phyloP scores from a whole-genome alignment of 257 asterid genomes.

The Plantago ovata region DNA sequence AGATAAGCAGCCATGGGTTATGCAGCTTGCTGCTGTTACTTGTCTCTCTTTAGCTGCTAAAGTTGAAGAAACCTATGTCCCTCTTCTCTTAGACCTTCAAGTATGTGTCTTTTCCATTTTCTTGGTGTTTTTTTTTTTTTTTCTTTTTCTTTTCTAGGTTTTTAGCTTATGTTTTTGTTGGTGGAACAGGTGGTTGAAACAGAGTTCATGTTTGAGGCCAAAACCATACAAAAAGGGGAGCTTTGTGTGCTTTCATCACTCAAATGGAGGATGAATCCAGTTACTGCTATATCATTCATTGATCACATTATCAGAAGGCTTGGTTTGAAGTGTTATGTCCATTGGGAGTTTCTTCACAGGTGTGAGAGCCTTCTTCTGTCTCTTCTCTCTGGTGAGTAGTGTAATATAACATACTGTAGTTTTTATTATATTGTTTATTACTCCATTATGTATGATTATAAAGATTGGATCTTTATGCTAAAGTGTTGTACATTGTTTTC shows the following conservation, averaged over 20 bases:
- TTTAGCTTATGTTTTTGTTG: neutral
- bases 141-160: neutral
- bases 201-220: constrained; percentile 63
- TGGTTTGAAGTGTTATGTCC: constrained; percentile 45
- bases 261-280: constrained; percentile 94
- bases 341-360: constrained; percentile 56
- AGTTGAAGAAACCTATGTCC: constrained; percentile 79
- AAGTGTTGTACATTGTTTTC: neutral
- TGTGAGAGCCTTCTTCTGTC: constrained; percentile 68
- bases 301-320: constrained; percentile 76
- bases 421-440: neutral
- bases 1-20: constrained; percentile 88
- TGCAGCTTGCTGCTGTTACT: constrained; percentile 75
- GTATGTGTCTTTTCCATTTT: constrained; percentile 24
- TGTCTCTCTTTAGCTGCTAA: constrained; percentile 92
- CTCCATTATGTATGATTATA: neutral
- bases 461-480: constrained; percentile 18
- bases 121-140: neutral
- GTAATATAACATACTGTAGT: neutral
- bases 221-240: constrained; percentile 88
- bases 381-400: constrained; percentile 51
- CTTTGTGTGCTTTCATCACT: constrained; percentile 67
- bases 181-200: constrained; percentile 53
- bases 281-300: constrained; percentile 79
- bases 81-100: constrained; percentile 86